Base-by-base conservation (phyloP, 192 early-diverging fungal species). In the Phlyctochytrium planicorne region DNA sequence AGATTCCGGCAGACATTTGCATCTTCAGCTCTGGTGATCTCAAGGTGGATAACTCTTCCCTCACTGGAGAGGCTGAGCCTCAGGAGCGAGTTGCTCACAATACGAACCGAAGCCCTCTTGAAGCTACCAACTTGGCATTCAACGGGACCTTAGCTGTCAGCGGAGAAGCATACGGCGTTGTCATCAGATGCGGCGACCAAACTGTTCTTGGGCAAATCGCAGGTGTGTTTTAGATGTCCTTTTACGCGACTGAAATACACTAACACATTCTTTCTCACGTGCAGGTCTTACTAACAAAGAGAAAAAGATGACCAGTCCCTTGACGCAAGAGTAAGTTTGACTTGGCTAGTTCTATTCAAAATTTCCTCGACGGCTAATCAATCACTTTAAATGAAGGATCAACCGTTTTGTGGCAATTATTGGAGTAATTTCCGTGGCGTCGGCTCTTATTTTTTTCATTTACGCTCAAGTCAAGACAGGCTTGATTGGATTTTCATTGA, bases 191-290 rank as follows among this genome's bases (percentile, higher is more conserved):
- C 20, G 96, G 96, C 63, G 94, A 97, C 79, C 74, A 82, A 72
- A 98, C 96, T 4, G 94, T 98, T 34, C 83, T 98, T 72, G 96
- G 96, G 33, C 96, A 96, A 75, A 96, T 98, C 71, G 96, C 96
- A 16, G n/a, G n/a, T n/a, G n/a, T n/a, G n/a, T n/a, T n/a, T n/a
- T n/a, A n/a, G n/a, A n/a, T n/a, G n/a, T n/a, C n/a, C n/a, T n/a
- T n/a, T n/a, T n/a, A n/a, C n/a, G n/a, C n/a, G n/a, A n/a, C n/a
- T n/a, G n/a, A n/a, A n/a, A n/a, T n/a, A n/a, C n/a, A n/a, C n/a
- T n/a, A n/a, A n/a, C n/a, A n/a, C n/a, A n/a, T n/a, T n/a, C n/a
- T n/a, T n/a, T n/a, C n/a, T n/a, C n/a, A n/a, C n/a, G n/a, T n/a
- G n/a, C n/a, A n/a, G 63, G 64, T 6, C 34, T 72, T 3, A 72